A percentile compares a stretch with the other conserved stretches of the same genome.
phyloP scores from a whole-genome alignment of 2,329 filamentous ascomycete genomes.

The Fusarium agapanthi region DNA sequence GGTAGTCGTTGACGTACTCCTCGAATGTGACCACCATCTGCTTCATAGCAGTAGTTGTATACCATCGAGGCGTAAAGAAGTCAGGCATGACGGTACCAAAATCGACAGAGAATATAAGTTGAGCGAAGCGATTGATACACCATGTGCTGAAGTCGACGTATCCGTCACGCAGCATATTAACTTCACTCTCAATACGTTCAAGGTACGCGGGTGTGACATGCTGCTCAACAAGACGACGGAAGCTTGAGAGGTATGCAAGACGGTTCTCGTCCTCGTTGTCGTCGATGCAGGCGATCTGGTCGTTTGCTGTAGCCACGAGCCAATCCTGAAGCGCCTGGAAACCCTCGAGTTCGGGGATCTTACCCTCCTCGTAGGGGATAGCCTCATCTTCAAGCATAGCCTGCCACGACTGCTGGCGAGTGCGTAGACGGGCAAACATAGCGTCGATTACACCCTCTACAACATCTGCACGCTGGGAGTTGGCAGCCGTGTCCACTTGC shows the following conservation, averaged over 20 bases:
- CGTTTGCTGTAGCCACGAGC: slow-evolving; percentile 96
- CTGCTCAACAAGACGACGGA: slow-evolving; percentile 83
- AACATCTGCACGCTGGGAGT: slow-evolving; percentile 87
- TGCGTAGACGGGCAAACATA: slow-evolving; percentile 88
- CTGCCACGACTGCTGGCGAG: slow-evolving; percentile 87
- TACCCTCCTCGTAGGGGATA: slow-evolving; percentile 71
- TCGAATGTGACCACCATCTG: slow-evolving; percentile 95
- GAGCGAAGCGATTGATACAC: slow-evolving; percentile 87
- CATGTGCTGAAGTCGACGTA: slow-evolving; percentile 96
- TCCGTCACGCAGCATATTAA: slow-evolving; percentile 81
- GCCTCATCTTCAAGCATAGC: slow-evolving; percentile 88
- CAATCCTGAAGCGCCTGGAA: slow-evolving; percentile 91
- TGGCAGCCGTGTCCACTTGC: slow-evolving; percentile 84
- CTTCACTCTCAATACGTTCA: slow-evolving; percentile 75
- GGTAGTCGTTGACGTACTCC: slow-evolving; percentile 92
- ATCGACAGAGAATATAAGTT: slow-evolving; percentile 89
- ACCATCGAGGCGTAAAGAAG: slow-evolving; percentile 94
- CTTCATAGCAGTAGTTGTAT: slow-evolving; percentile 84
- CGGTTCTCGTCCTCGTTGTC: slow-evolving; percentile 82
- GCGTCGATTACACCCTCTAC: slow-evolving; percentile 95
- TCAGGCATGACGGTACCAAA: slow-evolving; percentile 84
- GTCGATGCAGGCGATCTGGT: slow-evolving; percentile 98
- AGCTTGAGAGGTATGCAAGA: slow-evolving; percentile 84
- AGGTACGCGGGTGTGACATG: slow-evolving; percentile 84
- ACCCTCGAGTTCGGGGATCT: slow-evolving; percentile 65